phyloP scores from a whole-genome alignment of 148 eudicot species.

The Camellia granthamiana region DNA sequence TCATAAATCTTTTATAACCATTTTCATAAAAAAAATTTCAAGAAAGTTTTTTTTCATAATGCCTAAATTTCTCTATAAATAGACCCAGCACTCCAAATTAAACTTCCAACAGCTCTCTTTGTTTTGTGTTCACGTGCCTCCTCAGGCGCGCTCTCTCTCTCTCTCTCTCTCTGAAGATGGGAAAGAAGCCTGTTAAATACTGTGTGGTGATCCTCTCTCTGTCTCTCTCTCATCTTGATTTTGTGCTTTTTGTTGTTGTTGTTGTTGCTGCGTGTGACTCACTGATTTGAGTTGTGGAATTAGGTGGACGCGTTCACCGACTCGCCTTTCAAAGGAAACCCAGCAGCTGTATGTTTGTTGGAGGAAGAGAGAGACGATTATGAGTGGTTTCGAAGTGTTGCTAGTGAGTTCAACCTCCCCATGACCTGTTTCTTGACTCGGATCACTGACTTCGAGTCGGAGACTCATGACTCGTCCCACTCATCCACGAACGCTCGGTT shows the following conservation, averaged over 20 bases:
- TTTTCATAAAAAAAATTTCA: too few relatives aligned
- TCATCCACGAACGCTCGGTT: slow-evolving; percentile 37
- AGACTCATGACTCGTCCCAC: slow-evolving; percentile 10
- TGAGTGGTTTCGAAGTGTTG: slow-evolving; percentile 64
- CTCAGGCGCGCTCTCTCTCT: too few relatives aligned
- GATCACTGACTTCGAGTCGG: slow-evolving; percentile 18
- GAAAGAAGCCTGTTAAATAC: slow-evolving; percentile 51
- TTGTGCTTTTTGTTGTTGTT: too few relatives aligned
- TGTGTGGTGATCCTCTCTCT: slow-evolving; percentile 37
- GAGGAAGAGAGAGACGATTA: slow-evolving; percentile 53
- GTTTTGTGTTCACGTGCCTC: too few relatives aligned
- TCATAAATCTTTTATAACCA: too few relatives aligned
- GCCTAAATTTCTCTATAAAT: too few relatives aligned
- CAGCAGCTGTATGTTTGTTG: slow-evolving; percentile 76
- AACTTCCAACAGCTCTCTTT: too few relatives aligned
- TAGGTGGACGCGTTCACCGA: slow-evolving; percentile 82
- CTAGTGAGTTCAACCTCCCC: slow-evolving; percentile 68
- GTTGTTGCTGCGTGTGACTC: too few relatives aligned
- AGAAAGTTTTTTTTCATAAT: too few relatives aligned
- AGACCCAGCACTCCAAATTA: too few relatives aligned
- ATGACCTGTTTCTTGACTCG: slow-evolving; percentile 57
- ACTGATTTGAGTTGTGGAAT: neutral
- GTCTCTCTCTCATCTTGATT: too few relatives aligned
- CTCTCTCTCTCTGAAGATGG: slow-evolving; percentile 10
- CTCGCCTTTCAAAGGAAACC: slow-evolving; percentile 65